Conservation (phyloP, 345 rosid genomes). For the Passiflora organensis region DNA sequence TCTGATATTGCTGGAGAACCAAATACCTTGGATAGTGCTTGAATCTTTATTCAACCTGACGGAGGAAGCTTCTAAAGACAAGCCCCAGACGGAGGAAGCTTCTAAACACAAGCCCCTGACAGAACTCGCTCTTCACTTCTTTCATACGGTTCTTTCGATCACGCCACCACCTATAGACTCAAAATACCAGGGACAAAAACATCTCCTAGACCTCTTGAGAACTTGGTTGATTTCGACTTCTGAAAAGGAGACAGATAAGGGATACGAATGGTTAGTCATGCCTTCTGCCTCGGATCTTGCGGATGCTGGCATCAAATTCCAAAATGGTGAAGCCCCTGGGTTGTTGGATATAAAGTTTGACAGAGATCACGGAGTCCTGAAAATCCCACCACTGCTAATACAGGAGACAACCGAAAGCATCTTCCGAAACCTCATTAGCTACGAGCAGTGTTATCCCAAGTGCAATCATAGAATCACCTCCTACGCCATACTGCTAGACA, state of each 20-base stretch:
- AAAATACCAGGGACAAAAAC: not conserved
- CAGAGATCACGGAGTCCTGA: not conserved
- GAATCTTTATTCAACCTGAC: slow-evolving; percentile 17
- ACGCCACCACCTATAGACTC: not conserved
- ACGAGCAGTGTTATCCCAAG: slow-evolving; percentile 11
- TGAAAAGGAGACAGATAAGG: not conserved
- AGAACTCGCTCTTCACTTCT: not conserved
- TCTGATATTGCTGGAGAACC: slow-evolving; percentile 34
- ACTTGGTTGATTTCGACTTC: not conserved
- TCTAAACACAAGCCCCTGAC: not conserved
- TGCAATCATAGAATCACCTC: slow-evolving; percentile 8
- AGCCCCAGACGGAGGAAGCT: not conserved
- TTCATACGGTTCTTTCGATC: not conserved
- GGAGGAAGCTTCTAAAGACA: not conserved
- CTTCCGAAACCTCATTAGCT: slow-evolving; percentile 21
- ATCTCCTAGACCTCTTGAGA: slow-evolving; percentile 16
- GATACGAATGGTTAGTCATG: not conserved
- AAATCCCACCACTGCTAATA: slow-evolving; percentile 12
- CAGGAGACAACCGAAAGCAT: slow-evolving; percentile 14
- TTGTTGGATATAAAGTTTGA: slow-evolving; percentile 14
- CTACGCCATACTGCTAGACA: slow-evolving; percentile 16
- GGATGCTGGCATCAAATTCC: slow-evolving; percentile 9
- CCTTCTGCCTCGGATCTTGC: slow-evolving; percentile 9
- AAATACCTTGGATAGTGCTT: slow-evolving; percentile 26
- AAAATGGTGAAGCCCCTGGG: not conserved